phyloP scores from a whole-genome alignment of 202 grass and related monocot genomes.

The Tripidium arundinaceum region DNA sequence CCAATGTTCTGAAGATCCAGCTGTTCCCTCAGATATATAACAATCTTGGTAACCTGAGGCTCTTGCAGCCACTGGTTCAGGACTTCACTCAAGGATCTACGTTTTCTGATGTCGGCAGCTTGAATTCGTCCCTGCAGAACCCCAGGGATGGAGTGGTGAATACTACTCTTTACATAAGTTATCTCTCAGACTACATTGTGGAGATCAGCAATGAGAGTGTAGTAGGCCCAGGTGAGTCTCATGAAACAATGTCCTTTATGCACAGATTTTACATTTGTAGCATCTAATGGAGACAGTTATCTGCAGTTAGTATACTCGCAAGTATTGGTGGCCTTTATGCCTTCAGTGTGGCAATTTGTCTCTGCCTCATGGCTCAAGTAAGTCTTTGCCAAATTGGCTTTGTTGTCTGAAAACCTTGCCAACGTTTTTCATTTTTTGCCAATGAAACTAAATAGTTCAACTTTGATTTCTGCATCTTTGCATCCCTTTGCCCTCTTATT shows the following conservation, averaged over 20 bases:
- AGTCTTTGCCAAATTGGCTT: constrained; percentile 21
- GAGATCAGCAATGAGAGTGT: constrained; percentile 77
- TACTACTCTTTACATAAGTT: constrained; percentile 76
- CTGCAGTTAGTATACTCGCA: constrained; percentile 81
- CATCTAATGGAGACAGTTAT: constrained; percentile 31
- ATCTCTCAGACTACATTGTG: constrained; percentile 87
- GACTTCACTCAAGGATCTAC: constrained; percentile 74
- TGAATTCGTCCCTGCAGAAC: constrained; percentile 73
- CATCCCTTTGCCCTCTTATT: background rate
- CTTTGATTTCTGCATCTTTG: background rate
- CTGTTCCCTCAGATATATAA: constrained; percentile 84
- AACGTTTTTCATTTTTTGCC: background rate
- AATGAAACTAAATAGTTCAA: background rate
- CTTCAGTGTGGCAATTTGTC: constrained; percentile 72
- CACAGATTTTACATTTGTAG: constrained; percentile 1
- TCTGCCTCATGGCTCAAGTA: constrained; percentile 82
- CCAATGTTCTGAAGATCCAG: constrained; percentile 82
- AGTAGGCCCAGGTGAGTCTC: constrained; percentile 60
- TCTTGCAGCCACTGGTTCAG: constrained; percentile 81
- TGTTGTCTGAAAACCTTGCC: background rate
- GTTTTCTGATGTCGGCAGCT: constrained; percentile 52
- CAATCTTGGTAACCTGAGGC: constrained; percentile 56
- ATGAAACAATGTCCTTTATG: background rate
- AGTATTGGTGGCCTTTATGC: constrained; percentile 89
- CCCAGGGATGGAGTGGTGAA: constrained; percentile 77